phyloP scores from a whole-genome alignment of 345 rosid genomes.

The Raphanus raphanistrum region DNA sequence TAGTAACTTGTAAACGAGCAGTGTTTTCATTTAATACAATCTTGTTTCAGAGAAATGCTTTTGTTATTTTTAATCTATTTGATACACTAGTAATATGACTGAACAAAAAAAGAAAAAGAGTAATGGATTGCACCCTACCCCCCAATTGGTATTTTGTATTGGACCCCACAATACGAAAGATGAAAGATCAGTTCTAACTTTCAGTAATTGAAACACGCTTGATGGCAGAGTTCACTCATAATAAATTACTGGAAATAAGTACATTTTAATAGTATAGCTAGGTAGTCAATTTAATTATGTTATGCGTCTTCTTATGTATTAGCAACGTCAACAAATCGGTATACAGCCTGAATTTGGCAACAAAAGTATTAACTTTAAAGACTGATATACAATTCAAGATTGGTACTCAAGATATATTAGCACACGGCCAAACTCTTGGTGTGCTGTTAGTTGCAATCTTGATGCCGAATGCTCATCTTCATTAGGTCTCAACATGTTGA shows the following conservation, averaged over 20 bases:
- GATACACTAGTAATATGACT: background rate
- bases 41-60: background rate
- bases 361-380: background rate
- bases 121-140: too few relatives aligned
- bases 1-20: background rate
- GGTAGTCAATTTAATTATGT: background rate
- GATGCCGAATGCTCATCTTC: background rate
- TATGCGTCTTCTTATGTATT: background rate
- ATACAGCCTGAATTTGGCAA: background rate
- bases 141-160: background rate
- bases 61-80: background rate
- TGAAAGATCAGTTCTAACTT: background rate
- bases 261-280: background rate
- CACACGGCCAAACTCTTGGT: background rate
- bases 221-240: background rate
- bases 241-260: background rate
- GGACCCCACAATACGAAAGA: background rate
- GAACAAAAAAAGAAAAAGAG: too few relatives aligned
- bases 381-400: background rate
- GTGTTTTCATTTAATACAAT: background rate
- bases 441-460: background rate
- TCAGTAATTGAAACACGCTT: background rate
- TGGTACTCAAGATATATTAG: background rate
- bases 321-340: background rate
- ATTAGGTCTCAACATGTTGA: background rate